A percentile compares a stretch with the other conserved stretches of the same genome.
Evolutionary conservation across 2,329 filamentous ascomycete genomes (phyloP).

Genomic region (Dactylellina cionopaga): DNA sequence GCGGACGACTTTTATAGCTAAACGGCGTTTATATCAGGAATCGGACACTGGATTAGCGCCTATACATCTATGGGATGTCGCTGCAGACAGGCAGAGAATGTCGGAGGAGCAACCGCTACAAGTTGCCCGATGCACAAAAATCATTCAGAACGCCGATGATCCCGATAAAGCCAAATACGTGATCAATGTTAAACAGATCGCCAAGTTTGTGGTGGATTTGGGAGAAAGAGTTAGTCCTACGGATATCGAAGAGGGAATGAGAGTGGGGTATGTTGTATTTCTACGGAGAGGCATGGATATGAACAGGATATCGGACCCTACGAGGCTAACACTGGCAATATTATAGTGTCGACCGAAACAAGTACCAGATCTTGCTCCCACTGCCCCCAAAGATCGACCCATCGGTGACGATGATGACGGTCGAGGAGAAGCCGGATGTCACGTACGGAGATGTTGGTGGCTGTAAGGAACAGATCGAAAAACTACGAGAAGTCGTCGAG

Average conservation of each 20-base stretch:
- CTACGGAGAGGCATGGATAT: too few relatives aligned
- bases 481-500: conserved; percentile 96
- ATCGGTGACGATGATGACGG: conserved; percentile 99
- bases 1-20: background rate
- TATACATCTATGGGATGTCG: conserved; percentile 98
- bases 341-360: conserved; percentile 87
- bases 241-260: conserved; percentile 99
- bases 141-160: conserved; percentile 96
- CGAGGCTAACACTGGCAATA: conserved; percentile 56
- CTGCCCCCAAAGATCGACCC: conserved; percentile 98
- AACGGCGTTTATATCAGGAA: conserved; percentile 69
- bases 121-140: conserved; percentile 98
- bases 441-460: conserved; percentile 98
- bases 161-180: conserved; percentile 99
- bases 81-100: conserved; percentile 98
- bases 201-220: conserved; percentile 98
- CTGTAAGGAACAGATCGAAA: conserved; percentile 99
- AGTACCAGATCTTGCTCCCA: conserved; percentile 98
- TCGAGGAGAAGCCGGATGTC: conserved; percentile 99
- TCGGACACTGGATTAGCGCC: conserved; percentile 98
- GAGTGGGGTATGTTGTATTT: conserved; percentile 78
- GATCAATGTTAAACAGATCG: conserved; percentile 99
- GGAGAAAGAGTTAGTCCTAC: conserved; percentile 96
- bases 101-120: conserved; percentile 96
- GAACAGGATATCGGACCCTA: background rate